Evolutionary conservation across 805 yeast species (phyloP).

Genomic region (Yarrowia osloensis): DNA sequence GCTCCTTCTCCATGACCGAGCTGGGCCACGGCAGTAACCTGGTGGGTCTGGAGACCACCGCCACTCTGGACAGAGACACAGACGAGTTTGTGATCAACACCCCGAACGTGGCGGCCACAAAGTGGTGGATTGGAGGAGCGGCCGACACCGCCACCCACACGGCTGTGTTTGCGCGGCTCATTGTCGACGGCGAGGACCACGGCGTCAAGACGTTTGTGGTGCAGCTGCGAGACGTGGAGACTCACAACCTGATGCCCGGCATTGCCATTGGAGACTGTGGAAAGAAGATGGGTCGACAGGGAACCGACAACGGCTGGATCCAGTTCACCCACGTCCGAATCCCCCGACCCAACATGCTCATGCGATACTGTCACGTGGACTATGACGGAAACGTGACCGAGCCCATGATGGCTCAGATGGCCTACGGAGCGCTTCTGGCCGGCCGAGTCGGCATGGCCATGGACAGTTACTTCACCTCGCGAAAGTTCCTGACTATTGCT

Average conservation of each 20-base stretch:
- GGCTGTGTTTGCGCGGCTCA: conserved; percentile 76
- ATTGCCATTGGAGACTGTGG: conserved; percentile 88
- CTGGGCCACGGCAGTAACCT: conserved; percentile 91
- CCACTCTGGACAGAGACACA: conserved; percentile 65
- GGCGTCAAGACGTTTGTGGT: conserved; percentile 92
- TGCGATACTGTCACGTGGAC: conserved; percentile 71
- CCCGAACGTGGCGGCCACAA: conserved; percentile 88
- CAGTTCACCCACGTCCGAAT: conserved; percentile 81
- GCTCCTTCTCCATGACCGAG: conserved; percentile 93
- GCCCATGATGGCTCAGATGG: conserved; percentile 83
- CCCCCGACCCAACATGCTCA: conserved; percentile 80
- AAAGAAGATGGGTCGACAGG: conserved; percentile 92
- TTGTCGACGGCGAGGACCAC: conserved; percentile 78
- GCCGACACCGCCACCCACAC: conserved; percentile 91
- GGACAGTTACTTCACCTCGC: conserved; percentile 79
- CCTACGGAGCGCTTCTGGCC: conserved; percentile 80
- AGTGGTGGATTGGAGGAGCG: conserved; percentile 99
- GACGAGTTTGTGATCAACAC: conserved; percentile 77
- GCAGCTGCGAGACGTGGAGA: conserved; percentile 71
- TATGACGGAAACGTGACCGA: conserved; percentile 65
- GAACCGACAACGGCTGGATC: conserved; percentile 95
- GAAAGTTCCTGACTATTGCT: conserved; percentile 79
- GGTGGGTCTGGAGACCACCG: conserved; percentile 89
- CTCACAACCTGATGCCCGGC: conserved; percentile 73
- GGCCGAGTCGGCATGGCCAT: conserved; percentile 90